Evolutionary conservation across 371 early-diverging fungal species (phyloP), one percentile per base, ranked within the genome.

Genomic region (Chytridiales sp.): DNA sequence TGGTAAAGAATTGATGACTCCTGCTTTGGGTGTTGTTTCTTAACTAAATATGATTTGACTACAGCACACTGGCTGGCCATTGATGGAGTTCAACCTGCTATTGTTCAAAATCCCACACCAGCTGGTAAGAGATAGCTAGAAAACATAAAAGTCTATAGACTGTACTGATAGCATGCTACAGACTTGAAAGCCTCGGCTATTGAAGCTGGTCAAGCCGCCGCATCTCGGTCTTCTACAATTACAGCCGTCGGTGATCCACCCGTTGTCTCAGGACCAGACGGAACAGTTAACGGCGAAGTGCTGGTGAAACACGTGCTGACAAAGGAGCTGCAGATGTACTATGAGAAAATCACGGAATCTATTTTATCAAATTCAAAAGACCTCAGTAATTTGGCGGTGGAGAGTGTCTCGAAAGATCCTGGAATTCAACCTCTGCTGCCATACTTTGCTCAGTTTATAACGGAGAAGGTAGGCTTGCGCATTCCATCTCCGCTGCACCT

Each of bases 31-130:
- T 61, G 2, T 47, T 73, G 3, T 38, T 41, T 41, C 24, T 38
- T 54, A 6, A 11, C 29, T 35, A 31, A 11, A 51, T 51, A n/a
- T 19, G n/a, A n/a, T n/a, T n/a, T n/a, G n/a, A n/a, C n/a, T n/a
- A 70, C 72, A 73, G 92, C 89, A n/a, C 97, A 98, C 71, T 98
- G 97, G 97, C 85, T 99, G 13, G 99, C 99, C 2, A 92, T 99
- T 59, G 99, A 99, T 63, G 99, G 99, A 22, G 97, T 98, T 3
- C 99, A 99, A 72, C 99, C 99, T 34, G 87, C 90, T 13, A 99
- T 97, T 63, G 93, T 95, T 29, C 98, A 99, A 75, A 99, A 99
- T 68, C 99, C 99, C 22, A 84, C 92, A 1, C 88, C 92, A 0
- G 75, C 79, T 39, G 90, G 64, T 62, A 22, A 11, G 38, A 3